Conservation (phyloP, 164 flowering plant species). For the Pachysandra terminalis region DNA sequence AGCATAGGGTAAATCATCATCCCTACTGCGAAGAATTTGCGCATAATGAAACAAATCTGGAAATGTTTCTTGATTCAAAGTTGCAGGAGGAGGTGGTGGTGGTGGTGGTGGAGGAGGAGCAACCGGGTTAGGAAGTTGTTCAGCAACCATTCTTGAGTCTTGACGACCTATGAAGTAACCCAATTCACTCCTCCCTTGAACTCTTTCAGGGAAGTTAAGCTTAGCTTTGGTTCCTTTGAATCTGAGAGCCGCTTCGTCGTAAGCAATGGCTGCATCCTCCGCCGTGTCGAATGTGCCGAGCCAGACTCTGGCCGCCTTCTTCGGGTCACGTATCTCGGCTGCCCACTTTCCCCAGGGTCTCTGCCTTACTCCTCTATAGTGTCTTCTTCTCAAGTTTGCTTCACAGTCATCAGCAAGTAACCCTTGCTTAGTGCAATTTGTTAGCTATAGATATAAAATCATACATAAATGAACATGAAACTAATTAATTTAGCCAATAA, state of each 20-base stretch:
- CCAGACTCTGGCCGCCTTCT: constrained; percentile 82
- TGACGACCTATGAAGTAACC: constrained; percentile 26
- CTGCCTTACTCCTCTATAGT: constrained; percentile 83
- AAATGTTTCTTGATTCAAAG: constrained; percentile 9
- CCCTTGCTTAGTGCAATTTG: background rate
- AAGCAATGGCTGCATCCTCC: constrained; percentile 75
- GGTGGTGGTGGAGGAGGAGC: constrained; percentile 1
- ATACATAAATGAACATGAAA: background rate
- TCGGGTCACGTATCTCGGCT: constrained; percentile 83
- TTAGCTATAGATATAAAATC: background rate
- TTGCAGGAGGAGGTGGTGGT: background rate
- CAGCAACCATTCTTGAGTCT: background rate
- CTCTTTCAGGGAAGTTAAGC: constrained; percentile 80
- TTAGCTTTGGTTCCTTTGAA: constrained; percentile 80
- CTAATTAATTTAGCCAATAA: too few relatives aligned
- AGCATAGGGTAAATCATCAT: constrained; percentile 17
- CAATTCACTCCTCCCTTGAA: constrained; percentile 32
- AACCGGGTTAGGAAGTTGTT: background rate
- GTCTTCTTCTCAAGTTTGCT: constrained; percentile 39
- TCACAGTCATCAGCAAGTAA: background rate
- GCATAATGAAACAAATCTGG: constrained; percentile 31
- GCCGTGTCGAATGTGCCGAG: constrained; percentile 78
- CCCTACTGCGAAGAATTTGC: constrained; percentile 24
- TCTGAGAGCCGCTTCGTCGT: constrained; percentile 71
- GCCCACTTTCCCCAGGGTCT: constrained; percentile 92